phyloP scores from a whole-genome alignment of 2,329 filamentous ascomycete genomes.

The Apiospora aurea region DNA sequence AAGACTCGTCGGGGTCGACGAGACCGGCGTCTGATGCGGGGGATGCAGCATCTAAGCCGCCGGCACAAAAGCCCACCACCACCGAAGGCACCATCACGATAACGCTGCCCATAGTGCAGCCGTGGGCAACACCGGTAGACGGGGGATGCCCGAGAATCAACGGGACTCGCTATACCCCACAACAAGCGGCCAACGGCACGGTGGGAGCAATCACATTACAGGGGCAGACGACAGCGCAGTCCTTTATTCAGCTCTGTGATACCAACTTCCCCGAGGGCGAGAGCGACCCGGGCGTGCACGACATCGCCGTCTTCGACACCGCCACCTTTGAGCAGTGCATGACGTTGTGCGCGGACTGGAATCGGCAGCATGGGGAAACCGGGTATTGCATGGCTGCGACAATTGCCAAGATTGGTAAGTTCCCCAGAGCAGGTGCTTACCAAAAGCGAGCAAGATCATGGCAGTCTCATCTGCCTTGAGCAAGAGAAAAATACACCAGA shows the following conservation, averaged over 20 bases:
- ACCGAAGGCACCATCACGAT: background rate
- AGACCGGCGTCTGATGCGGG: no score
- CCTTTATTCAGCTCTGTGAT: background rate
- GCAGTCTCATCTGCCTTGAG: no score
- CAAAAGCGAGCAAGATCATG: no score
- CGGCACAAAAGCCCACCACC: background rate
- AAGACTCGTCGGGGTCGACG: no score
- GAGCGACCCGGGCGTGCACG: background rate
- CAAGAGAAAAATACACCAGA: no score
- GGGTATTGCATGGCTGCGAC: background rate
- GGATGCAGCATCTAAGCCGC: background rate
- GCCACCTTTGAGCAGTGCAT: slow-evolving; percentile 39
- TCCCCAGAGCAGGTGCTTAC: background rate
- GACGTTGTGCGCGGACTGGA: slow-evolving; percentile 38
- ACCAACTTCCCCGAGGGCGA: background rate
- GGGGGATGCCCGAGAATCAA: background rate
- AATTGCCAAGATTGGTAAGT: background rate
- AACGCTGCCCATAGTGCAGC: background rate
- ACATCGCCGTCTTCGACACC: slow-evolving; percentile 36
- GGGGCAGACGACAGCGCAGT: background rate
- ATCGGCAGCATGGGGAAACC: slow-evolving; percentile 6
- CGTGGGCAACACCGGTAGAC: no score
- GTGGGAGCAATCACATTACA: background rate
- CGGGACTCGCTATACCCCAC: background rate
- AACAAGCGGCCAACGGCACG: background rate